Evolutionary conservation across 2,329 filamentous ascomycete species (phyloP), one percentile per base, ranked within the genome.

Genomic region (Pyrenochaeta sp.): DNA sequence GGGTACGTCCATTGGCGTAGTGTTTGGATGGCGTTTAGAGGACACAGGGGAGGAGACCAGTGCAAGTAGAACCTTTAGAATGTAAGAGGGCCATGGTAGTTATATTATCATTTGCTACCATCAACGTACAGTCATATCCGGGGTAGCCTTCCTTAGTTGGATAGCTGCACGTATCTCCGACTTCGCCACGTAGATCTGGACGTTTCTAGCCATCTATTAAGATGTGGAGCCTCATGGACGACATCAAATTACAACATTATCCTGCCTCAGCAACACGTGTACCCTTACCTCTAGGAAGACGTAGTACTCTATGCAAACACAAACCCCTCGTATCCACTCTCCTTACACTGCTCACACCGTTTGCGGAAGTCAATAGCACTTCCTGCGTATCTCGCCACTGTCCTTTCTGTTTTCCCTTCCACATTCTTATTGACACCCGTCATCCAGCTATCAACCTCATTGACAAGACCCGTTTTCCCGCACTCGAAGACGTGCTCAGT

Each of bases 361-460:
- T 68, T 75, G 44, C 81, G 68, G 61, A 80, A 85, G 1, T 78
- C 81, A 0, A 77, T 74, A 0, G 78, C 81, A 9, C 77, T 75
- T 0, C 82, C 83, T 19, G 75, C 76, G 58, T 84, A 85, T 45
- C 82, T 72, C 1, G 79, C 79, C 60, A 84, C 73, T 5, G 72
- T 80, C 42, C 82, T 72, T 56, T 77, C 78, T 61, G 79, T 75
- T 72, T 65, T 64, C 5, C 63, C 64, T n/a, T 75, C 72, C 36
- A 85, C 64, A 57, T 85, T 84, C 61, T 77, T 83, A 61, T 85
- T 85, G 1, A 85, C 80, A 1, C 83, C 84, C 1, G 83, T 85
- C 82, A 85, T 84, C 84, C 83, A 86, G 1, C 78, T 80, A 59
- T 85, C 83, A 0, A 84, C 80, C 59, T 84, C 78, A 55, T 81